Conservation (phyloP, 371 early-diverging fungal genomes). For the Batkoa obscura region DNA sequence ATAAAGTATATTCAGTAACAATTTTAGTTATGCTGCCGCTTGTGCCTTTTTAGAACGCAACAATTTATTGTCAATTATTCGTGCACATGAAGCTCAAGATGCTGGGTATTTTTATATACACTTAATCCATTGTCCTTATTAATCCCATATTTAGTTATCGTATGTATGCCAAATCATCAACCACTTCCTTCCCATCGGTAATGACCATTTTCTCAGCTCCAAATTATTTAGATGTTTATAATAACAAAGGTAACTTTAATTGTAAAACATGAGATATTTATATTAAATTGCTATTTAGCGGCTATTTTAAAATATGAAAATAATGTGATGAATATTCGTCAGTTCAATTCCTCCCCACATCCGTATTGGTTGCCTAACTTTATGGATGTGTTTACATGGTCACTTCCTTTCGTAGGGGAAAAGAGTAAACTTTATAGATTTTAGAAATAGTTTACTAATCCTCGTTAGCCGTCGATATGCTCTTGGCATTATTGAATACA, state of each 20-base stretch:
- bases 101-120: constrained; percentile 42
- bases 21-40: constrained; percentile 62
- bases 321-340: constrained; percentile 89
- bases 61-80: constrained; percentile 76
- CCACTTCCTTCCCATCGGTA: constrained; percentile 86
- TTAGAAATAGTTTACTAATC: neutral
- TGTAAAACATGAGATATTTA: neutral
- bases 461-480: constrained; percentile 76
- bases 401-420: constrained; percentile 94
- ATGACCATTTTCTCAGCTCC: constrained; percentile 97
- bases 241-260: constrained; percentile 61
- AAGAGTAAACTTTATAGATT: constrained; percentile 44
- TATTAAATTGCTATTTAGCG: constrained; percentile 20
- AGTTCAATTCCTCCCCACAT: constrained; percentile 59
- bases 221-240: constrained; percentile 92
- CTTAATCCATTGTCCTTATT: neutral
- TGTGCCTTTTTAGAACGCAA: constrained; percentile 86
- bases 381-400: constrained; percentile 96
- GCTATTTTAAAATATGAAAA: constrained; percentile 91
- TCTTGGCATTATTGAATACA: constrained; percentile 77
- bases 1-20: neutral
- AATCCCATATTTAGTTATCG: constrained; percentile 30
- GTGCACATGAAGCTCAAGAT: constrained; percentile 97
- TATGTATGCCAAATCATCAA: constrained; percentile 83
- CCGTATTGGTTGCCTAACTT: constrained; percentile 95